Percentiles rank a stretch among this genome's conserved stretches.
phyloP scores from a whole-genome alignment of 1,139 yeast species.

The Scheffersomyces lignicola region DNA sequence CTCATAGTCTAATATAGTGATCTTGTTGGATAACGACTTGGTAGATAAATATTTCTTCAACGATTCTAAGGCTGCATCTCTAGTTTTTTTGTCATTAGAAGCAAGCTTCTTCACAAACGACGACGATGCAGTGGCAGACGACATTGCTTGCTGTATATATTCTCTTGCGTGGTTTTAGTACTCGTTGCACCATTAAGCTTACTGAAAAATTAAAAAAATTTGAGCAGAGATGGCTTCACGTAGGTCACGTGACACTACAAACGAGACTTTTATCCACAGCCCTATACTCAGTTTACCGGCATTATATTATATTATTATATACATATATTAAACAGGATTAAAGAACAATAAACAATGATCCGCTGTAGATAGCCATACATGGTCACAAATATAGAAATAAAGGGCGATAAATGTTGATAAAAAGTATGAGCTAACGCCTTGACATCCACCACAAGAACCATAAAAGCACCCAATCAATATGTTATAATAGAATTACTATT shows the following conservation, averaged over 20 bases:
- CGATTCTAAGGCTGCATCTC: constrained; percentile 76
- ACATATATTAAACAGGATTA: too few relatives aligned
- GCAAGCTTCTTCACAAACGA: constrained; percentile 78
- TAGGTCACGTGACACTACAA: constrained; percentile 3
- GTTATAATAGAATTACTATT: too few relatives aligned
- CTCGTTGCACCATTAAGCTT: not conserved
- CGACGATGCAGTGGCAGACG: constrained; percentile 19
- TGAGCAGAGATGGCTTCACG: constrained; percentile 1
- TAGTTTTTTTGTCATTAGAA: constrained; percentile 70
- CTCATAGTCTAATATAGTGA: constrained; percentile 55
- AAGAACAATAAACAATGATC: too few relatives aligned
- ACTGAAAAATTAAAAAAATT: not conserved
- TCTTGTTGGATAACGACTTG: constrained; percentile 21
- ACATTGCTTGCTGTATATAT: constrained; percentile 1
- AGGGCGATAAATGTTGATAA: not conserved
- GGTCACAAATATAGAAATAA: not conserved
- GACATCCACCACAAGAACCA: too few relatives aligned
- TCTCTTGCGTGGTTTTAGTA: not conserved
- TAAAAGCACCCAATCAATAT: too few relatives aligned
- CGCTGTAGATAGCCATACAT: too few relatives aligned
- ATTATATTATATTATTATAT: too few relatives aligned
- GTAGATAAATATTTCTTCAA: constrained; percentile 57
- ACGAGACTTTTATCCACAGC: too few relatives aligned
- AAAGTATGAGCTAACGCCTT: too few relatives aligned
- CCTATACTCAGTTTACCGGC: too few relatives aligned